Evolutionary conservation across 2,329 filamentous ascomycete genomes (phyloP).

Genomic region (Ceratocystis papillata): DNA sequence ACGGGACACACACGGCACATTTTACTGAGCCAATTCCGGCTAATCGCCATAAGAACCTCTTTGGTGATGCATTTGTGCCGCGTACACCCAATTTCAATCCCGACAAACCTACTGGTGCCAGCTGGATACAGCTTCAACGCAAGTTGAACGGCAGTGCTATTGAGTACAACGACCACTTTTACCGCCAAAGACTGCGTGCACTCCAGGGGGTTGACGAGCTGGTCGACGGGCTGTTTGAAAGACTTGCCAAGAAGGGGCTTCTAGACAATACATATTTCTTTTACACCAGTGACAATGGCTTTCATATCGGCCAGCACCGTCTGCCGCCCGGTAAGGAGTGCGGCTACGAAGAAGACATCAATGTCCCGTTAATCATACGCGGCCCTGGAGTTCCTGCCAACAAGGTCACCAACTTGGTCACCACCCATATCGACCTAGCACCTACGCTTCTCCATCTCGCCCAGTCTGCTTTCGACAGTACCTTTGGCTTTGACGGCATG

Average conservation of each 20-base stretch:
- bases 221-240: slow-evolving; percentile 33
- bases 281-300: slow-evolving; percentile 45
- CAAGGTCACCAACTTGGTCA: slow-evolving; percentile 32
- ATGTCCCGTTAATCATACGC: slow-evolving; percentile 41
- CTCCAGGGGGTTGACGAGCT: slow-evolving; percentile 40
- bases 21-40: slow-evolving; percentile 35
- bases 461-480: slow-evolving; percentile 32
- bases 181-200: slow-evolving; percentile 35
- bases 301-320: slow-evolving; percentile 44
- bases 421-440: slow-evolving; percentile 44
- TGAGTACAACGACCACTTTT: slow-evolving; percentile 34
- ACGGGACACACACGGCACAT: slow-evolving; percentile 16
- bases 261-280: slow-evolving; percentile 41
- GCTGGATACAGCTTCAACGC: slow-evolving; percentile 37
- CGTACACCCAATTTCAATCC: slow-evolving; percentile 59
- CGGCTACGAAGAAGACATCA: slow-evolving; percentile 43
- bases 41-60: slow-evolving; percentile 49
- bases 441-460: slow-evolving; percentile 42
- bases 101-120: slow-evolving; percentile 33
- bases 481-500: slow-evolving; percentile 47
- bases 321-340: slow-evolving; percentile 43
- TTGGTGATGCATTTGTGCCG: slow-evolving; percentile 48
- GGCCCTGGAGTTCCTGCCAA: slow-evolving; percentile 39
- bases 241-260: slow-evolving; percentile 30
- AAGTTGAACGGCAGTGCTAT: slow-evolving; percentile 30